Base-by-base conservation (phyloP, 345 rosid genomes). In the Salix arbutifolia region DNA sequence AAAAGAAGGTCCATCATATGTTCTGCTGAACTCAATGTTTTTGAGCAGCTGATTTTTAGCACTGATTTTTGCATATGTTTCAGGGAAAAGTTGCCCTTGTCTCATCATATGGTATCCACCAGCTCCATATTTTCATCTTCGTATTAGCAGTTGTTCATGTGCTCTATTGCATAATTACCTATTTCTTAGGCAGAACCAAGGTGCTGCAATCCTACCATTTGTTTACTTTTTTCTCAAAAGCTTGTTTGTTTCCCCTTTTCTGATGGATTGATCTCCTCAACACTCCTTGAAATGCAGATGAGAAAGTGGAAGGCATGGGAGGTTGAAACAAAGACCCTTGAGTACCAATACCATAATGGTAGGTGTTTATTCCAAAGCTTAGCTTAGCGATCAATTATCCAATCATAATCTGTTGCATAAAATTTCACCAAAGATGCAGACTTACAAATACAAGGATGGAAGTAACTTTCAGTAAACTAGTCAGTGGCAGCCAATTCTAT, bases 281-380 rank as follows among this genome's bases (percentile, higher is more conserved):
- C 69, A 31, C 26, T 70, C n/a, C 42, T 66, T 78, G 72, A 30
- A 62, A 71, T 81, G 74, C 85, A 95, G 99, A 95, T 91, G 96
- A 91, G 88, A 78, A 95, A 76, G 85, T 95, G 99, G 99, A 89
- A 84, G 83, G 74, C 77, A 8, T 95, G 99, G 99, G 99, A 95
- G 79, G 71, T 66, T 64, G 99, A 91, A 80, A 91, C 99, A 42
- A 89, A 81, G 88, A 90, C 94, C 68, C 67, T 89, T 76, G 97
- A 93, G 80, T 88, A 95, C 75, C 97, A 93, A 65, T 93, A 85
- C 80, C 80, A 86, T 33, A 89, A 95, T 67, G 99, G 99, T 91
- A 90, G 46, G 31, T 56, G 19, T 46, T 35, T 6, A 44, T 17
- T 75, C 23, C 31, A 23, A 4, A 65, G 67, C 17, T n/a, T 31